These are phyloP conservation scores for Erodium moschatum DNA, from an alignment of 441 rosid species.

Conservation along the genomic window DNA sequence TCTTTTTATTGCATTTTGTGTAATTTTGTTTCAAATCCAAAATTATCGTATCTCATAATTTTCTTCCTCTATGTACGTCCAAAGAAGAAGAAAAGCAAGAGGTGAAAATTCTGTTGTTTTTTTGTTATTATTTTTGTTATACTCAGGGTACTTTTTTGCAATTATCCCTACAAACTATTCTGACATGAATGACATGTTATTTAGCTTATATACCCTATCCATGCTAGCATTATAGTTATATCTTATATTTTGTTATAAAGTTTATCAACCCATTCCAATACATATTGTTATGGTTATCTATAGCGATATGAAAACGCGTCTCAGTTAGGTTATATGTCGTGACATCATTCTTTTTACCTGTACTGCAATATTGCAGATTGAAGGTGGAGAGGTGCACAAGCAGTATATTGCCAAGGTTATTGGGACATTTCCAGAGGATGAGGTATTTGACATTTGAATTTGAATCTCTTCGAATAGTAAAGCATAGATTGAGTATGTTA, in stretches of 20 bases:
- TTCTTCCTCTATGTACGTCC: no score
- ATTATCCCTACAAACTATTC: background rate
- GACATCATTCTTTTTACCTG: no score
- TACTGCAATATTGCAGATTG: conserved; percentile 46
- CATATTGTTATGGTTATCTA: background rate
- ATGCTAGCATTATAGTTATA: background rate
- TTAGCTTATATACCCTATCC: background rate
- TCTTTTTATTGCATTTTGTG: no score
- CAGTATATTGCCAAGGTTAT: conserved; percentile 68
- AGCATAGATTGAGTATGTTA: background rate
- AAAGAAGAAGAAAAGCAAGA: no score
- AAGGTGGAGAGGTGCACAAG: conserved; percentile 68
- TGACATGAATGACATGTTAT: background rate
- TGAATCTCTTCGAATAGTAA: background rate
- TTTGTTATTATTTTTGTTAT: no score
- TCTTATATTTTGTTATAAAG: background rate
- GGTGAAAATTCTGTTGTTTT: no score
- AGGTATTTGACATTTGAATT: conserved; percentile 38
- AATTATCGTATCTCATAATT: no score
- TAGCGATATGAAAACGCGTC: background rate
- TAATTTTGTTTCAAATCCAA: no score
- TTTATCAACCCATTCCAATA: no score
- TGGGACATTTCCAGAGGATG: conserved; percentile 72
- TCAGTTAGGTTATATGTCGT: background rate
- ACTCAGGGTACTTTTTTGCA: no score